Evolutionary conservation across 257 asterid genomes (phyloP).

Genomic region (Solanum clarkiae): DNA sequence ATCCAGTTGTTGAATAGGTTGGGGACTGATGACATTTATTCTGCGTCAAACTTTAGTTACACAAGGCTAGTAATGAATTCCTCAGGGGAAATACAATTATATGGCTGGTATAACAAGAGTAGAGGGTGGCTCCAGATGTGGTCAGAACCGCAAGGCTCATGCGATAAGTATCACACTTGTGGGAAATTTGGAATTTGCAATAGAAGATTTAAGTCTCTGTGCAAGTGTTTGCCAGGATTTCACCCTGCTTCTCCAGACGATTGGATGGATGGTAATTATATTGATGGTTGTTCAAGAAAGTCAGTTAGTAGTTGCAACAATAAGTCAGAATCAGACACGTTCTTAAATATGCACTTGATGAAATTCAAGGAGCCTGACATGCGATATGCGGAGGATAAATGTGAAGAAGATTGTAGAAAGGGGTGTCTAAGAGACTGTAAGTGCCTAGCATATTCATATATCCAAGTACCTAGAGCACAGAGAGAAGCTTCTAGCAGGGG

Average conservation of each 20-base stretch:
- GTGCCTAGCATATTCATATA: conserved; percentile 4
- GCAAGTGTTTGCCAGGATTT: conserved; percentile 21
- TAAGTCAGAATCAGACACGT: not conserved
- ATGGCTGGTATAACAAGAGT: not conserved
- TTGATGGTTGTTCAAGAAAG: conserved; percentile 7
- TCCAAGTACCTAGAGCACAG: not conserved
- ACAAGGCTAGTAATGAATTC: conserved; percentile 14
- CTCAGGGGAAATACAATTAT: conserved; percentile 10
- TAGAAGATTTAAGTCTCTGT: not conserved
- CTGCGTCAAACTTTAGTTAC: not conserved
- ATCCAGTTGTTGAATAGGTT: no score
- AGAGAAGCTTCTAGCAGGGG: not conserved
- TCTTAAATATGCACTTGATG: not conserved
- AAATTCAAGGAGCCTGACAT: not conserved
- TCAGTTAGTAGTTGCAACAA: not conserved
- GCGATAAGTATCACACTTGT: conserved; percentile 1
- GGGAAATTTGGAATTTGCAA: conserved; percentile 21
- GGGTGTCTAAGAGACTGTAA: conserved; percentile 3
- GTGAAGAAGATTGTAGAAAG: not conserved
- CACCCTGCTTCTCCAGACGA: not conserved
- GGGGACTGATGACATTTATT: not conserved
- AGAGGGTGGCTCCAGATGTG: not conserved
- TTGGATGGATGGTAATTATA: not conserved
- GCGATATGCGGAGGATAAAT: not conserved
- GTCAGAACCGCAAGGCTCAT: conserved; percentile 4